Base-by-base conservation (phyloP, 2,329 filamentous ascomycete genomes). In the Chrysoporthe puriensis region DNA sequence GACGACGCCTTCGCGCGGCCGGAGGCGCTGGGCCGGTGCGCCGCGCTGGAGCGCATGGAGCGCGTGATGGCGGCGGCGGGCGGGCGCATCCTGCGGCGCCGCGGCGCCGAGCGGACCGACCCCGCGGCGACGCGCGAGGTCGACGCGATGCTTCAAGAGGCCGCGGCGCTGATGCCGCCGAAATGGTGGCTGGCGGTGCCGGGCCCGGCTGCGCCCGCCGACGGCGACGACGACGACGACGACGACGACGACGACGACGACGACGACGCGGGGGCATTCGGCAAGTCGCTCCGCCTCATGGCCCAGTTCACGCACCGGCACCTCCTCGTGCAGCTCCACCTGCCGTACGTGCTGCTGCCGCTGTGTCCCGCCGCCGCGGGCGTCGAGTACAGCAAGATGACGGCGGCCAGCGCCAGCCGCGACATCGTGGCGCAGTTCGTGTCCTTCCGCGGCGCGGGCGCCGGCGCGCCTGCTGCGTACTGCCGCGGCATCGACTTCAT, bases 401-500 rank as follows among this genome's bases (percentile, higher is more conserved):
- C 79, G 0, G 77, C 78, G 43, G 72, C 81, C 1, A 79, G 74
- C 32, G 80, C 81, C 42, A 80, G 80, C 60, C 81, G 83, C 2
- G 80, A 81, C 61, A 73, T 83, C 21, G 70, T 85, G 2, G 69
- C 74, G 0, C 77, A 77, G 2, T 84, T 80, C 66, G 70, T 82
- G 16, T 67, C 73, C 8, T 80, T 82, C 57, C 78, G 78, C 42
- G 72, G 64, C 56, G 75, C 18, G 16, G 14, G 18, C 36, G 1
- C 72, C 36, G 71, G 75, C 44, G 65, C 74, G 1, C 70, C 66
- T 3, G 70, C 74, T 9, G 73, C 74, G 2, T 82, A 78, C 70
- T 83, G 80, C 66, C 80, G 79, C 3, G 79, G 79, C 4, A 72
- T 79, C 21, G 81, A 84, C 67, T 81, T 82, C 42, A 73, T 82